Percentiles rank a stretch among this genome's conserved stretches.
These are phyloP conservation scores for Arachis hypogaea DNA, from an alignment of 306 rosid species.

Conservation along the genomic window DNA sequence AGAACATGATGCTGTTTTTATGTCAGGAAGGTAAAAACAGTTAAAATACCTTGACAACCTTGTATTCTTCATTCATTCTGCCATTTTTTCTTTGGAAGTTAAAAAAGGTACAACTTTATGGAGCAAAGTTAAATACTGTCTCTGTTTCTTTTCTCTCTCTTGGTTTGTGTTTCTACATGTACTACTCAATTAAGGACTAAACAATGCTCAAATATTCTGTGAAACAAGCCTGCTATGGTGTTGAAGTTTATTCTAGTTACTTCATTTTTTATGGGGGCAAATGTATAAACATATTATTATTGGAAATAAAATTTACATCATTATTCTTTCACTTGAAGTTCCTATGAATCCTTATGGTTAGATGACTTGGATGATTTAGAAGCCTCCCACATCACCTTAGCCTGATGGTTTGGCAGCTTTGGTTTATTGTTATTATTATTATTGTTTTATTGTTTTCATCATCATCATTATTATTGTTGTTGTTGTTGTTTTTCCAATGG, in stretches of 20 bases:
- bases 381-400: too few species aligned
- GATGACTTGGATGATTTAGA: too few species aligned
- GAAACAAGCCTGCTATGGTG: constrained; percentile 4
- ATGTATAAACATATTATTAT: neutral
- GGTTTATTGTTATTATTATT: too few species aligned
- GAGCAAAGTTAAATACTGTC: neutral
- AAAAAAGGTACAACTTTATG: constrained; percentile 22
- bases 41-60: neutral
- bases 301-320: too few species aligned
- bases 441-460: too few species aligned
- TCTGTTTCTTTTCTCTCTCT: neutral
- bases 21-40: constrained; percentile 88
- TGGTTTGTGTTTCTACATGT: constrained; percentile 1
- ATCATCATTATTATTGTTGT: too few species aligned
- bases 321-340: too few species aligned
- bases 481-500: neutral
- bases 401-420: too few species aligned
- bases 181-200: neutral
- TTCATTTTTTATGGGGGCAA: neutral
- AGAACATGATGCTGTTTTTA: constrained; percentile 82
- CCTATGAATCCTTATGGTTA: too few species aligned
- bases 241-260: neutral
- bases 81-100: constrained; percentile 7
- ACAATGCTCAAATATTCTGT: neutral
- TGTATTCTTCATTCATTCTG: constrained; percentile 13